Evolutionary conservation across 805 yeast genomes (phyloP).

Genomic region (Candida ascalaphidarum): DNA sequence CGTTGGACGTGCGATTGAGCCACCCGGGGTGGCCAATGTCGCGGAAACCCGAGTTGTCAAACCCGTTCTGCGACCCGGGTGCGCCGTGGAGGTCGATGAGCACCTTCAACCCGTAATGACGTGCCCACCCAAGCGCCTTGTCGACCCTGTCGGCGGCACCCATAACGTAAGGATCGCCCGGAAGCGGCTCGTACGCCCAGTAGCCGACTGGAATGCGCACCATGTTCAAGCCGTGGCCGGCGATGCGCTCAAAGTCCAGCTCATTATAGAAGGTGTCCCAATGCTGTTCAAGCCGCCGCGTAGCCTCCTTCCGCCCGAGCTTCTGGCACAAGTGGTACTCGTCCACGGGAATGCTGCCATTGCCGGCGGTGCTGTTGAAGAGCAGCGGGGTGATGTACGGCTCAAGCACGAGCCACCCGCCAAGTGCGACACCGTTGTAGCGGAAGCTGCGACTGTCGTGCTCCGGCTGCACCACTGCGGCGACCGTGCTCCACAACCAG

Average conservation of each 20-base stretch:
- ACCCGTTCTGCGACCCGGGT: slow-evolving; percentile 96
- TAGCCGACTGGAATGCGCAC: slow-evolving; percentile 92
- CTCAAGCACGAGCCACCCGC: slow-evolving; percentile 88
- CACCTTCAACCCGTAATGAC: slow-evolving; percentile 51
- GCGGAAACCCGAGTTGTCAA: slow-evolving; percentile 86
- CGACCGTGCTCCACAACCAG: too few relatives aligned
- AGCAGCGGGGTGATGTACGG: slow-evolving; percentile 79
- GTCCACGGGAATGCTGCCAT: slow-evolving; percentile 57
- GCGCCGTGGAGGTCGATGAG: slow-evolving; percentile 95
- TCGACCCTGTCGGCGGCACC: slow-evolving; percentile 74
- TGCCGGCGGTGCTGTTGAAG: slow-evolving; percentile 35
- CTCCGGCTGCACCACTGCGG: neutral
- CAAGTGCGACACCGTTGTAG: slow-evolving; percentile 73
- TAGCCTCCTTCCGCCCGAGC: slow-evolving; percentile 56
- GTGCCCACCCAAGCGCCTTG: slow-evolving; percentile 70
- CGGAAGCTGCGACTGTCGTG: too few relatives aligned
- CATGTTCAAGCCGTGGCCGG: slow-evolving; percentile 60
- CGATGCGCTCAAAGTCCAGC: slow-evolving; percentile 55
- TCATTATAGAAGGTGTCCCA: slow-evolving; percentile 78
- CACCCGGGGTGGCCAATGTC: slow-evolving; percentile 34
- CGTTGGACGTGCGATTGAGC: slow-evolving; percentile 52
- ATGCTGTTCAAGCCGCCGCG: slow-evolving; percentile 47
- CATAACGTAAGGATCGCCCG: slow-evolving; percentile 75
- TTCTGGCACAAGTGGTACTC: slow-evolving; percentile 61
- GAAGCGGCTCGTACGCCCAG: slow-evolving; percentile 72